These are phyloP conservation scores for Parachaetomium inaequale DNA, from an alignment of 495 filamentous ascomycete species.

Conservation along the genomic window DNA sequence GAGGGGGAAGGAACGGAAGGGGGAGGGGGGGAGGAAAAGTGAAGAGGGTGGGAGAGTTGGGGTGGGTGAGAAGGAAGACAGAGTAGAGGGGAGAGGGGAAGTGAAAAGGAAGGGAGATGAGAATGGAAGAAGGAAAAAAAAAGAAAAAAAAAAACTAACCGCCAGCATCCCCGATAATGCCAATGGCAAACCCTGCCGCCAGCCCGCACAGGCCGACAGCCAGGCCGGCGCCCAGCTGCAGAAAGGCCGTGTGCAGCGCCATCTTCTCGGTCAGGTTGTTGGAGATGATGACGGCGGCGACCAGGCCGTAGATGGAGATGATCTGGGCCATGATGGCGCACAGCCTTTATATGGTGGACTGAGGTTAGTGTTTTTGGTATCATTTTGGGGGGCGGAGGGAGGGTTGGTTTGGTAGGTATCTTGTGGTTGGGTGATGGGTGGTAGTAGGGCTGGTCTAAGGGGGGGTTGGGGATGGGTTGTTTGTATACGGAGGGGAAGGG, in stretches of 20 bases:
- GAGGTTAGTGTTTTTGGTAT: neutral
- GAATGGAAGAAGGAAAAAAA: neutral
- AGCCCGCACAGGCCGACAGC: slow-evolving; percentile 56
- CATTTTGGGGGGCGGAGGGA: neutral
- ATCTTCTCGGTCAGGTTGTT: slow-evolving; percentile 43
- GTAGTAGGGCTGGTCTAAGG: no score
- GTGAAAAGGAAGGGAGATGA: neutral
- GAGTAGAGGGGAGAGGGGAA: neutral
- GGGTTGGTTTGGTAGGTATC: neutral
- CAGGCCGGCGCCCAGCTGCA: slow-evolving; percentile 47
- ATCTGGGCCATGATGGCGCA: slow-evolving; percentile 76
- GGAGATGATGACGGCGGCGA: slow-evolving; percentile 47
- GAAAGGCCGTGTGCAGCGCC: slow-evolving; percentile 44
- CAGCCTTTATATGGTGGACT: slow-evolving; percentile 25
- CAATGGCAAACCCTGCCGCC: slow-evolving; percentile 86
- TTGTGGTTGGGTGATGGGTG: no score
- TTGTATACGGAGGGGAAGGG: no score
- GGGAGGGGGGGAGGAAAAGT: no score
- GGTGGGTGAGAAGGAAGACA: no score
- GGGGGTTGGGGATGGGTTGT: no score
- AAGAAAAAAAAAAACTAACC: slow-evolving; percentile 23
- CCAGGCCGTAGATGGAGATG: slow-evolving; percentile 60
- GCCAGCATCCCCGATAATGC: slow-evolving; percentile 84
- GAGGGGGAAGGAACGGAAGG: no score
- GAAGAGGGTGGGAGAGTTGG: neutral